Evolutionary conservation across 2,329 filamentous ascomycete genomes (phyloP), one percentile per base, ranked within the genome.

Genomic region (Lanzia echinophila): DNA sequence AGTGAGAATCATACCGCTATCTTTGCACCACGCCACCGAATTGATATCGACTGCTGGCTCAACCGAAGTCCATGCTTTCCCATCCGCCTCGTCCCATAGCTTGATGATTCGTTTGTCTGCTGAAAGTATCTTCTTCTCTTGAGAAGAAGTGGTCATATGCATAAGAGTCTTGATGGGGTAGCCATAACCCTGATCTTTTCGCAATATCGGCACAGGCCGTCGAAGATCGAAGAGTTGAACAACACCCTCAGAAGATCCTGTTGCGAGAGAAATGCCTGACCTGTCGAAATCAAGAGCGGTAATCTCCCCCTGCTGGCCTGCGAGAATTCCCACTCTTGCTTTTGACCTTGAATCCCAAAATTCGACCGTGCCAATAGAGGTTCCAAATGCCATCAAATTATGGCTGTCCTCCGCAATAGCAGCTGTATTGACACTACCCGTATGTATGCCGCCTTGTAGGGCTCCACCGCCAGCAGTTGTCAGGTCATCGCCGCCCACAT

Each of bases 21-120:
- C 84, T 60, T 87, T 90, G 68, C 89, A 90, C 86, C 91, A 96
- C 48, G 89, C 90, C 6, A 99, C 90, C 58, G 89, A 86, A 70
- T 97, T 96, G 63, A 99, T 82, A 67, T 99, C 94, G 6, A 97
- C 94, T 7, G 90, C 82, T 2, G 94, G 94, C 66, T 99, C 94
- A 43, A 97, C 88, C 1, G 90, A 94, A 0, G 94, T 96, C 92
- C 94, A 99, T 3, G 92, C 88, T 20, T 84, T 83, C 53, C 94
- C 94, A 55, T 85, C 84, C 33, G 78, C 74, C 57, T 88, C 83
- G 64, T 96, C 90, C 90, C 92, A 99, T 44, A 99, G 83, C 72
- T 99, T 99, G 75, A 99, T 95, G 62, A 96, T 95, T 59, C 89
- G 83, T 72, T 95, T 96, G 71, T 99, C 95, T 7, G 90, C 84